Evolutionary conservation across 1,284 basidiomycete genomes (phyloP), one percentile per base, ranked within the genome.

Genomic region (Moniliella sp.): DNA sequence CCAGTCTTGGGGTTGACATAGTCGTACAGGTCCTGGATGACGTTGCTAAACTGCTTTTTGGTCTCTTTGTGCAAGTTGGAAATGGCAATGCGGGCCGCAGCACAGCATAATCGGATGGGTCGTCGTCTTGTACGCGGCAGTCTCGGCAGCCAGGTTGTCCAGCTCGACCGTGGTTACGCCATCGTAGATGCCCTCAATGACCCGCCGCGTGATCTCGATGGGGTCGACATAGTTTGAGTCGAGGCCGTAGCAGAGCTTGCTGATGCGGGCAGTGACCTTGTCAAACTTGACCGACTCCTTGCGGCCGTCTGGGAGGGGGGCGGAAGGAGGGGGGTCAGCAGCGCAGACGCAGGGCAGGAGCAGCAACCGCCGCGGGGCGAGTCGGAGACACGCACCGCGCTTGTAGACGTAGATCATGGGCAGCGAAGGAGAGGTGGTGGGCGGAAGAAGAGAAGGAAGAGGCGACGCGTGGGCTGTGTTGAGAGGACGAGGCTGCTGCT

Each of bases 51-150:
- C 49, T 67, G 78, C 69, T 97, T 97, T 67, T 83, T 88, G 19
- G 91, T 97, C 66, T 97, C 88, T 62, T 99, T 97, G 72, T 99
- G 91, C 14, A 97, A 67, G 64, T 97, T 99, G 40, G 83, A 91
- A 57, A 99, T 88, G 40, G 88, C 88, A 36, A 97, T 93, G 45
- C 91, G 81, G 10, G 91, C 91, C 8, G 88, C 91, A 99, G 78
- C 39, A 97, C 77, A 16, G 88, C 88, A 54, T 97, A 99, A 62
- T 99, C 91, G 8, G 86, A 61, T 88, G 84, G 9, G 61, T 59
- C 17, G 88, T 93, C 2, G 91, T 94, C 48, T 94, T 75, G 64
- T 79, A 93, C 1, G 88, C 91, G 12, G 91, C 84, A 2, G 91
- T 99, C 66, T 97, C 84, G 4, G 86, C 80, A 18, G 63, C 63